These are phyloP conservation scores for Chenopodium formosanum DNA, from an alignment of 148 eudicot species.

Conservation along the genomic window DNA sequence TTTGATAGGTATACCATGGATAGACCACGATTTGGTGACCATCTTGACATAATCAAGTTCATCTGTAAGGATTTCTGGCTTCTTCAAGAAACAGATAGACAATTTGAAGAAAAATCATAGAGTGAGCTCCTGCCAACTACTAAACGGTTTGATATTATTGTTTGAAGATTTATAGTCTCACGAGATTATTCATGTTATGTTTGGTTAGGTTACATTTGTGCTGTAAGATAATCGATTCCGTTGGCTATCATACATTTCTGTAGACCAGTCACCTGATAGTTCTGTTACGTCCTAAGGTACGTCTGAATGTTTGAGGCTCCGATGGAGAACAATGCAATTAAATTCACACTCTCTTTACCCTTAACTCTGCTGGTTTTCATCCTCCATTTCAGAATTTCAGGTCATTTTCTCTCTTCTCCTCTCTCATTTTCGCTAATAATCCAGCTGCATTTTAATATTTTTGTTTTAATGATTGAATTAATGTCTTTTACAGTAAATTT, in stretches of 20 bases:
- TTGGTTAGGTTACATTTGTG: conserved; percentile 82
- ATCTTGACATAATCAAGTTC: conserved; percentile 94
- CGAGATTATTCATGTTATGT: conserved; percentile 12
- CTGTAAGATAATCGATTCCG: conserved; percentile 88
- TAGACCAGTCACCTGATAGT: conserved; percentile 53
- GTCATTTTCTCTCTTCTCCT: not conserved
- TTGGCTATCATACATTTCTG: conserved; percentile 79
- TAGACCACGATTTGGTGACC: conserved; percentile 87
- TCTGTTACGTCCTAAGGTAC: conserved; percentile 54
- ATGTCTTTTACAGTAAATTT: not conserved
- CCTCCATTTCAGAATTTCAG: not conserved
- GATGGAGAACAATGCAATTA: conserved; percentile 56
- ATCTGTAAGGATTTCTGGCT: conserved; percentile 98
- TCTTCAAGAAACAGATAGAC: conserved; percentile 94
- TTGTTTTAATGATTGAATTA: not conserved
- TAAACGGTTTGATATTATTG: not conserved
- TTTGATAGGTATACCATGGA: conserved; percentile 81
- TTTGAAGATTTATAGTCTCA: not conserved
- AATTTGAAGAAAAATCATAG: conserved; percentile 94
- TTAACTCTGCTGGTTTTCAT: not conserved
- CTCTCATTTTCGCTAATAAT: not conserved
- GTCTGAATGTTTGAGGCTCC: conserved; percentile 28
- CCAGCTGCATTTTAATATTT: not conserved
- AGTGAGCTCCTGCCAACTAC: conserved; percentile 37
- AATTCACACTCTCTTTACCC: not conserved